Evolutionary conservation across 2,329 filamentous ascomycete genomes (phyloP).

Genomic region (Tolypocladium guangdongense): DNA sequence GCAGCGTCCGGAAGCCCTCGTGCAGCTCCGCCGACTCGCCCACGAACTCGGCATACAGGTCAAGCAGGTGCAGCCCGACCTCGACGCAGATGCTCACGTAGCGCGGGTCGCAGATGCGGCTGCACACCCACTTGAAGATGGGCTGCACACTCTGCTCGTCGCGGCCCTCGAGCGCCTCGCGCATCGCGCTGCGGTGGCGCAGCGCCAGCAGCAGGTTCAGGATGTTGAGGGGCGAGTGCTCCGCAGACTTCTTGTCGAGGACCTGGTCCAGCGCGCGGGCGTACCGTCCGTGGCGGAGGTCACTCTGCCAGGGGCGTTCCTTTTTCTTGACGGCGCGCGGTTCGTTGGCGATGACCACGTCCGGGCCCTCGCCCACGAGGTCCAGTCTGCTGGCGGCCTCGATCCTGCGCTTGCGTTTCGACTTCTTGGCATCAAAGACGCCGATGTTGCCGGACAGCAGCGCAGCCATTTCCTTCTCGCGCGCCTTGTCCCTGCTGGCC

Average conservation of each 20-base stretch:
- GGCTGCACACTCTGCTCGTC: slow-evolving; percentile 76
- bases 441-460: slow-evolving; percentile 69
- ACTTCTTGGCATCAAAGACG: slow-evolving; percentile 60
- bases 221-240: slow-evolving; percentile 49
- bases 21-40: slow-evolving; percentile 65
- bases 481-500: slow-evolving; percentile 63
- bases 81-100: slow-evolving; percentile 76
- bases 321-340: slow-evolving; percentile 38
- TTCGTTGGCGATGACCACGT: slow-evolving; percentile 79
- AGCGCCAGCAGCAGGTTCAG: slow-evolving; percentile 76
- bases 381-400: slow-evolving; percentile 51
- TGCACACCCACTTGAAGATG: slow-evolving; percentile 71
- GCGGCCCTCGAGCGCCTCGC: slow-evolving; percentile 66
- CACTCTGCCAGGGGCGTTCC: slow-evolving; percentile 67
- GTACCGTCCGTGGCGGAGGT: slow-evolving; percentile 71
- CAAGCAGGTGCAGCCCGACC: slow-evolving; percentile 68
- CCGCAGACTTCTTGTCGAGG: slow-evolving; percentile 40
- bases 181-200: slow-evolving; percentile 76
- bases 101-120: slow-evolving; percentile 71
- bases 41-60: slow-evolving; percentile 76
- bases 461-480: slow-evolving; percentile 76
- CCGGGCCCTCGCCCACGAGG: slow-evolving; percentile 71
- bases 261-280: slow-evolving; percentile 68
- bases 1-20: slow-evolving; percentile 55
- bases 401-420: slow-evolving; percentile 52